Evolutionary conservation across 2,329 filamentous ascomycete genomes (phyloP).

Genomic region (Nemania serpens): DNA sequence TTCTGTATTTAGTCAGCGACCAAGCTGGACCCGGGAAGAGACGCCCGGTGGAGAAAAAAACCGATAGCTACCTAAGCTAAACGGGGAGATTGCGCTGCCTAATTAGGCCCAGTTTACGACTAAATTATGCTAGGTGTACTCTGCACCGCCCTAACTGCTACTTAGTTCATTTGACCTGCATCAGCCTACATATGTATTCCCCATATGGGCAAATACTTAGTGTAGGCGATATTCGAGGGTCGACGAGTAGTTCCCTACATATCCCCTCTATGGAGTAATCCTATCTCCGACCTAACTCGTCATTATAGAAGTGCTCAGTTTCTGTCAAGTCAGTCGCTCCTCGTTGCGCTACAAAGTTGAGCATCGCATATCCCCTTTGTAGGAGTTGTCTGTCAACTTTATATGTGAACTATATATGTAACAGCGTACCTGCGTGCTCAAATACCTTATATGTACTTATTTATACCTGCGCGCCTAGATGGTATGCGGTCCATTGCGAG

Average conservation of each 20-base stretch:
- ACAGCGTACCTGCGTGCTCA: too few relatives aligned
- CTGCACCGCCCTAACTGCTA: too few relatives aligned
- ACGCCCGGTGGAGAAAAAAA: conserved; percentile 18
- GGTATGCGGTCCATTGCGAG: too few relatives aligned
- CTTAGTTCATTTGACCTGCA: not conserved
- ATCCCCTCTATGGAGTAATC: conserved; percentile 26
- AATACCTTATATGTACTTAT: too few relatives aligned
- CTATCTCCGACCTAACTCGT: not conserved
- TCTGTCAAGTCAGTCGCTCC: too few relatives aligned
- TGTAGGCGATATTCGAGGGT: not conserved
- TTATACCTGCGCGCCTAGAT: too few relatives aligned
- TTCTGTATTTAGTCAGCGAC: not conserved
- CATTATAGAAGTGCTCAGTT: conserved; percentile 25
- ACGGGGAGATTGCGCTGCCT: conserved; percentile 23
- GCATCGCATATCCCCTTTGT: too few relatives aligned
- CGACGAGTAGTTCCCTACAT: conserved; percentile 18
- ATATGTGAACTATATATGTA: too few relatives aligned
- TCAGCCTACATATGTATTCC: not conserved
- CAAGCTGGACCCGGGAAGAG: conserved; percentile 1
- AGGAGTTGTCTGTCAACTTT: too few relatives aligned
- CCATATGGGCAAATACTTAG: not conserved
- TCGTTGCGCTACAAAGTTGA: too few relatives aligned
- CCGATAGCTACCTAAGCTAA: conserved; percentile 23
- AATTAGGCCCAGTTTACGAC: conserved; percentile 19
- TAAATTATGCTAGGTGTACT: conserved; percentile 7